A percentile compares a stretch with the other conserved stretches of the same genome.
These are phyloP conservation scores for Yamadazyma atlantica DNA, from an alignment of 1,139 yeast species.

Conservation along the genomic window DNA sequence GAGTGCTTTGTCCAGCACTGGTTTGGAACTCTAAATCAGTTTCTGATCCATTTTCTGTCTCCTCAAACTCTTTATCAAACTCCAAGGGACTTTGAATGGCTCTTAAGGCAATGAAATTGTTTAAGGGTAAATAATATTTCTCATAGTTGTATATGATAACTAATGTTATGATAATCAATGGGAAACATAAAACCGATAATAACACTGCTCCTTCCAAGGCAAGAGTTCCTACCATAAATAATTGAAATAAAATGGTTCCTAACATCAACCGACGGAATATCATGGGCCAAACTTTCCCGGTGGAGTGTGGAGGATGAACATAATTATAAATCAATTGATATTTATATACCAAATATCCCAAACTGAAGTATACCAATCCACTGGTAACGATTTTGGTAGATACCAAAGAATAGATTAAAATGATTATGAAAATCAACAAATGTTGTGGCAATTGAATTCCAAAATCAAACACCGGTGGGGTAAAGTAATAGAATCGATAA, in stretches of 20 bases:
- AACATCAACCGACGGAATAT: constrained; percentile 60
- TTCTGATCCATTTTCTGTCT: constrained; percentile 22
- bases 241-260: constrained; percentile 59
- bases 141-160: constrained; percentile 56
- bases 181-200: constrained; percentile 51
- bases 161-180: constrained; percentile 51
- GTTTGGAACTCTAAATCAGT: background rate
- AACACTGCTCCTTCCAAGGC: constrained; percentile 62
- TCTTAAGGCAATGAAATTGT: constrained; percentile 60
- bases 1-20: background rate
- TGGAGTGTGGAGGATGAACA: constrained; percentile 72
- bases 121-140: constrained; percentile 57
- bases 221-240: constrained; percentile 68
- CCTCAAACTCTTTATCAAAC: constrained; percentile 45
- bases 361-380: constrained; percentile 58
- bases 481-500: constrained; percentile 58
- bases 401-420: constrained; percentile 63
- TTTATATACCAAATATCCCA: constrained; percentile 66
- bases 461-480: constrained; percentile 66
- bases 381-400: constrained; percentile 65
- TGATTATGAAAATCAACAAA: constrained; percentile 58
- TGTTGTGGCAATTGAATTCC: constrained; percentile 69
- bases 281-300: constrained; percentile 73
- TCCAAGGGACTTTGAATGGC: constrained; percentile 51
- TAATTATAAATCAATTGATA: constrained; percentile 65